These are phyloP conservation scores for Pestalotiopsis sp. DNA, from an alignment of 2,329 filamentous ascomycete species.

Conservation along the genomic window DNA sequence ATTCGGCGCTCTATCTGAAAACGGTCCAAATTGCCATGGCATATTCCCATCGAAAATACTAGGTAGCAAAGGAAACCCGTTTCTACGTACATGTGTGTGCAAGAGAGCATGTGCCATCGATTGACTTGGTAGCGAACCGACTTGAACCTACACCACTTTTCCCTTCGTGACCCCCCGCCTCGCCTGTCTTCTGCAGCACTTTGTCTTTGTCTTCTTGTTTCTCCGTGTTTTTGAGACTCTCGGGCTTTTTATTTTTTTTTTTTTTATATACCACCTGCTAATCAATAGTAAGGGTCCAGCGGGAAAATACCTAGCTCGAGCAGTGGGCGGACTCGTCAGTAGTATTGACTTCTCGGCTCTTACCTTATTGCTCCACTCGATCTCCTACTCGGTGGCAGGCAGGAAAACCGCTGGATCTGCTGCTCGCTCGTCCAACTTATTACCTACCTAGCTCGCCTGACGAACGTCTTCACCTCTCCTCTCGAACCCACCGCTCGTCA, in stretches of 20 bases:
- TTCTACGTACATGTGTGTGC: not conserved
- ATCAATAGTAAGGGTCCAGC: too few species aligned
- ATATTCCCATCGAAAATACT: not conserved
- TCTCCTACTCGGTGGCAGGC: too few species aligned
- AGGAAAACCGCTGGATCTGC: too few species aligned
- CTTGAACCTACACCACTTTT: too few species aligned
- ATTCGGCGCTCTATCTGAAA: slow-evolving; percentile 1
- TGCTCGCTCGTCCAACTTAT: not conserved
- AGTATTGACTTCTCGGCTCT: not conserved
- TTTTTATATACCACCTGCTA: too few species aligned
- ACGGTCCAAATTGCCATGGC: not conserved
- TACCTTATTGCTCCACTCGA: not conserved
- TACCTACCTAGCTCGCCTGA: not conserved
- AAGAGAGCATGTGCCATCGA: not conserved
- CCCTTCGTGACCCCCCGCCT: too few species aligned
- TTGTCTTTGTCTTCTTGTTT: too few species aligned
- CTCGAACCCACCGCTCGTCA: not conserved
- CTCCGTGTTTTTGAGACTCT: too few species aligned
- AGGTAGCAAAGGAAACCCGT: not conserved
- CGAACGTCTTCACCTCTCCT: not conserved
- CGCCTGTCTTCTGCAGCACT: too few species aligned
- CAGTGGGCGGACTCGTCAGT: not conserved
- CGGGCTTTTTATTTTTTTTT: too few species aligned
- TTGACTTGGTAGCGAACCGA: too few species aligned
- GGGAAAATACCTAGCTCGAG: too few species aligned